Conservation (phyloP, 176 grass and related monocot genomes). For the Puccinellia tenuiflora region DNA sequence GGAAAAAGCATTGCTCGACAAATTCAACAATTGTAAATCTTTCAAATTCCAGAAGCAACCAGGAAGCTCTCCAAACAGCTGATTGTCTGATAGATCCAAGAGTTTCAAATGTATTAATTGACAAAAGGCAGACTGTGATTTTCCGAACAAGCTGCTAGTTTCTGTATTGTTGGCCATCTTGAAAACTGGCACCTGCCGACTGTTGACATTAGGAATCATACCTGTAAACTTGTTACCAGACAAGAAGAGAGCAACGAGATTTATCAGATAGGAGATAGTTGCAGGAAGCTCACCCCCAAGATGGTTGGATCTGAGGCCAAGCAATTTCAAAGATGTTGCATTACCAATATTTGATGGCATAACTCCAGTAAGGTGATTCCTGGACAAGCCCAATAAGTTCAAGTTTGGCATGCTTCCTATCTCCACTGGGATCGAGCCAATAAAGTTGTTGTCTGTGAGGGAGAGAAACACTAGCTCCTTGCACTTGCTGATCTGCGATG, state of each 20-base stretch:
- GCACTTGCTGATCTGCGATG: neutral
- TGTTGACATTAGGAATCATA: neutral
- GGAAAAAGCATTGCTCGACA: slow-evolving; percentile 11
- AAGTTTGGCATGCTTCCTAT: neutral
- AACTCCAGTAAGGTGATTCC: neutral
- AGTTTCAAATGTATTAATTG: no score
- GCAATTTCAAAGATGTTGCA: neutral
- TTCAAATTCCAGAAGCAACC: slow-evolving; percentile 7
- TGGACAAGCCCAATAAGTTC: neutral
- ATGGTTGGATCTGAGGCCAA: neutral
- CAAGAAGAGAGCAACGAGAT: neutral
- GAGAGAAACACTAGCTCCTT: neutral
- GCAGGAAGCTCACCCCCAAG: neutral
- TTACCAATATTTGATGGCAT: neutral
- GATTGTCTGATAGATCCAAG: slow-evolving; percentile 16
- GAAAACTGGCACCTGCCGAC: neutral
- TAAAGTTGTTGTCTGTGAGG: neutral
- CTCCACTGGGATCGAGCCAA: neutral
- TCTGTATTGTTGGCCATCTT: neutral
- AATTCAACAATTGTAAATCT: neutral
- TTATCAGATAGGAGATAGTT: neutral
- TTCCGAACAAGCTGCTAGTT: neutral
- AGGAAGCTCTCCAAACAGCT: slow-evolving; percentile 17
- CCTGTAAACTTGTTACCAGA: neutral
- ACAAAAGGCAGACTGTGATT: neutral